phyloP scores from a whole-genome alignment of 495 filamentous ascomycete genomes.

The Penicillium ochrochloron region DNA sequence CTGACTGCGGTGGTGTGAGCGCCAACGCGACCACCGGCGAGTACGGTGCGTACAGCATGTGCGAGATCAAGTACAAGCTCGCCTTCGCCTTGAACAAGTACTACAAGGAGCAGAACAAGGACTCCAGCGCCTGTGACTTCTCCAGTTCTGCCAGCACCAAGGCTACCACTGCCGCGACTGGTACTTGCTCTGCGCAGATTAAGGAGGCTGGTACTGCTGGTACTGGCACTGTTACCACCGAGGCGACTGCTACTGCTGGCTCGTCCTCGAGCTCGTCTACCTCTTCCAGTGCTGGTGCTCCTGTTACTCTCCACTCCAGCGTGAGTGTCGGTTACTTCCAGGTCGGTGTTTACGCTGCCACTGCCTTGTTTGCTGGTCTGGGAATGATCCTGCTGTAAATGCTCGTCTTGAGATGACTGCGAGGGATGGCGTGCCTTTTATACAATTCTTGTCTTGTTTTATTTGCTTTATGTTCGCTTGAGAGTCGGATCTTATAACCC shows the following conservation, averaged over 20 bases:
- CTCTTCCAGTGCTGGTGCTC: slow-evolving; percentile 44
- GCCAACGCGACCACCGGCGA: slow-evolving; percentile 70
- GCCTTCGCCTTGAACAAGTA: slow-evolving; percentile 82
- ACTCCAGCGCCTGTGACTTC: slow-evolving; percentile 74
- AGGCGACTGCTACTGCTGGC: slow-evolving; percentile 49
- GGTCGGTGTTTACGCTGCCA: slow-evolving; percentile 65
- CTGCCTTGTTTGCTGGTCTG: slow-evolving; percentile 68
- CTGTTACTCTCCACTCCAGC: slow-evolving; percentile 40
- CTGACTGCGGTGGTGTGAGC: slow-evolving; percentile 71
- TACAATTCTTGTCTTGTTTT: not conserved
- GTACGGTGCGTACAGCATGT: slow-evolving; percentile 94
- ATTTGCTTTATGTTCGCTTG: slow-evolving; percentile 1
- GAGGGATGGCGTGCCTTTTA: not conserved
- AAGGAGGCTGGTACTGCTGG: slow-evolving; percentile 66
- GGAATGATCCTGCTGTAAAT: slow-evolving; percentile 74
- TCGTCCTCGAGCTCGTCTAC: slow-evolving; percentile 37
- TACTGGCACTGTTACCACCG: slow-evolving; percentile 65
- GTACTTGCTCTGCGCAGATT: slow-evolving; percentile 58
- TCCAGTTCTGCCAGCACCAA: slow-evolving; percentile 64
- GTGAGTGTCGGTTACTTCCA: slow-evolving; percentile 59
- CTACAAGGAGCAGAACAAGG: slow-evolving; percentile 64
- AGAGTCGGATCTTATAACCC: not conserved
- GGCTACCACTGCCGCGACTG: slow-evolving; percentile 51
- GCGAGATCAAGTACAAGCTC: slow-evolving; percentile 74
- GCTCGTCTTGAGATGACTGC: not conserved